These are phyloP conservation scores for Dillenia turbinata DNA, from an alignment of 164 flowering plant genomes.

Conservation along the genomic window DNA sequence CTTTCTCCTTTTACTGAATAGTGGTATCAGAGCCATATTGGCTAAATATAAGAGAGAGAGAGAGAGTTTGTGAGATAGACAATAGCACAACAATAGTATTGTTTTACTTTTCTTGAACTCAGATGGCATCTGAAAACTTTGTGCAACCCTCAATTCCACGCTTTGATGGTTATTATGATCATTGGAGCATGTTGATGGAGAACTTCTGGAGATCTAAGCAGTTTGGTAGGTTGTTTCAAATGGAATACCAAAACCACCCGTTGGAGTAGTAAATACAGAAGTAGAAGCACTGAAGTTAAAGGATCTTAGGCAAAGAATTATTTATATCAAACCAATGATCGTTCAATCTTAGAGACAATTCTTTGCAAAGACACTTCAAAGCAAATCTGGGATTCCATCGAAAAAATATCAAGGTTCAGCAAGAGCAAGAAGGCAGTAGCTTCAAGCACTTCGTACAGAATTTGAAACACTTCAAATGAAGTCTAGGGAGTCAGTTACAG, in stretches of 20 bases:
- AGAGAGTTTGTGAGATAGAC: not conserved
- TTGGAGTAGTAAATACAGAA: not conserved
- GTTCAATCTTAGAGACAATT: conserved; percentile 16
- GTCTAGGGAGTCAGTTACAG: conserved; percentile 5
- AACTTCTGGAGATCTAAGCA: not conserved
- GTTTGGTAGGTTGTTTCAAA: not conserved
- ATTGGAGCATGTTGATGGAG: not conserved
- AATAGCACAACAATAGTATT: not conserved
- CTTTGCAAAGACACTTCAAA: conserved; percentile 17
- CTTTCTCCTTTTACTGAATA: too few relatives aligned
- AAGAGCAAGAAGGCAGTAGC: conserved; percentile 10
- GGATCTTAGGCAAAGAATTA: conserved; percentile 4
- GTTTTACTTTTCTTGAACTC: not conserved
- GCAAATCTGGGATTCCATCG: conserved; percentile 15
- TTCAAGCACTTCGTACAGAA: conserved; percentile 9
- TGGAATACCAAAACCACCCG: not conserved
- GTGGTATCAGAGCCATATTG: not conserved
- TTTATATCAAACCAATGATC: not conserved
- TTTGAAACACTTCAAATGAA: conserved; percentile 13
- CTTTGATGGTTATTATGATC: not conserved
- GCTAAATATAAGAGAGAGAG: not conserved
- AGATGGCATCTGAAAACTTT: conserved; percentile 3
- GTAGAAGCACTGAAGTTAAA: not conserved
- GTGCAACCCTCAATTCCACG: not conserved
- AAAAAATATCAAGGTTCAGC: conserved; percentile 11